Evolutionary conservation across 768 basidiomycete species (phyloP).

Genomic region (Podaxis pistillaris): DNA sequence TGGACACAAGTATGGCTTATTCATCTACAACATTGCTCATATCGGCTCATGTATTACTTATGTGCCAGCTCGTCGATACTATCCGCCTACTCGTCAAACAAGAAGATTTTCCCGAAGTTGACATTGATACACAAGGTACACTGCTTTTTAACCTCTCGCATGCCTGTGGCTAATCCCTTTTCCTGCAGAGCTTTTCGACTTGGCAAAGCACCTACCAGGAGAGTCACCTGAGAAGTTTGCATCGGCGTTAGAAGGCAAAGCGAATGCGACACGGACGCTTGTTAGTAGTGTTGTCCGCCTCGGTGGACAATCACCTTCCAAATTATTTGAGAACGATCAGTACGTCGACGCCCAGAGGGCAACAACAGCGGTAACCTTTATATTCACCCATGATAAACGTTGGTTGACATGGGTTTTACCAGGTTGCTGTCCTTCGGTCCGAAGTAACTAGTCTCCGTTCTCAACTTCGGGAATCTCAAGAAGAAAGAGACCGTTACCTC

Average conservation of each 20-base stretch:
- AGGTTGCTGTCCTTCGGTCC: constrained; percentile 61
- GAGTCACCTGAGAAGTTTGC: constrained; percentile 36
- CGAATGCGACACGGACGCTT: constrained; percentile 56
- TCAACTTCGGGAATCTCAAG: constrained; percentile 48
- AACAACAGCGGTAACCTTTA: constrained; percentile 52
- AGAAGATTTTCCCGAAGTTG: constrained; percentile 44
- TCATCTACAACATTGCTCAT: not conserved
- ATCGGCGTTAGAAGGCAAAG: constrained; percentile 50
- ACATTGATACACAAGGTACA: constrained; percentile 42
- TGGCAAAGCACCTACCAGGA: constrained; percentile 39
- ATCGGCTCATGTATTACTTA: not conserved
- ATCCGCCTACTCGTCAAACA: constrained; percentile 57
- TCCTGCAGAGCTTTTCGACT: constrained; percentile 44
- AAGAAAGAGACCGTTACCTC: constrained; percentile 46
- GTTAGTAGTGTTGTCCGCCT: constrained; percentile 56
- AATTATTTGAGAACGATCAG: constrained; percentile 34
- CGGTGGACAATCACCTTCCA: constrained; percentile 31
- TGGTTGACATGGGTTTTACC: not conserved
- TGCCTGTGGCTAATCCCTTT: constrained; percentile 3
- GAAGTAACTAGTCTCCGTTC: constrained; percentile 51
- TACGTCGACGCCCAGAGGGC: constrained; percentile 49
- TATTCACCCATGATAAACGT: not conserved
- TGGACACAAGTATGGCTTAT: constrained; percentile 66
- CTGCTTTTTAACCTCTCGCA: constrained; percentile 13
- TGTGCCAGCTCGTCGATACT: constrained; percentile 58